Conservation (phyloP, 192 early-diverging fungal species). For the Linnemannia exigua region DNA sequence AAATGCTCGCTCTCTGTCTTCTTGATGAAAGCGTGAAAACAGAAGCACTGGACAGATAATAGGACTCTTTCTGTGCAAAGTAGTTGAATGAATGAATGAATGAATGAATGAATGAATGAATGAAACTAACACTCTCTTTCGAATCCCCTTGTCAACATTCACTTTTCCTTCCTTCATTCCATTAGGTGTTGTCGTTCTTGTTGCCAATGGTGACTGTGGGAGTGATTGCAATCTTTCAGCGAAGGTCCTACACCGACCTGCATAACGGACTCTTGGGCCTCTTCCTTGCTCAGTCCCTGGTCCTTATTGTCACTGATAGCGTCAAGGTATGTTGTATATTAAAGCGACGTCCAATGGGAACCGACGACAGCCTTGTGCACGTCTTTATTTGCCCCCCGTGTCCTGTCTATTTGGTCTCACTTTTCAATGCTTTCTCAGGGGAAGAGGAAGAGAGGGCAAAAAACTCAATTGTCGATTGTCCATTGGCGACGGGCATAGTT, state of each 20-base stretch:
- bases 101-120: too few relatives aligned
- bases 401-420: too few relatives aligned
- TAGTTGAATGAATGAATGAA: too few relatives aligned
- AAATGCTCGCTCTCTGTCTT: too few relatives aligned
- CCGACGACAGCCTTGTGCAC: too few relatives aligned
- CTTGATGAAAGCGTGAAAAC: too few relatives aligned
- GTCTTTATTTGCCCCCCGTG: too few relatives aligned
- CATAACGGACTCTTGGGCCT: conserved; percentile 61
- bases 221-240: conserved; percentile 43
- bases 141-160: too few relatives aligned
- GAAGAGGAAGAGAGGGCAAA: neutral
- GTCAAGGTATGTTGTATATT: conserved; percentile 56
- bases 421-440: too few relatives aligned
- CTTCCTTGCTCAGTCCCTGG: conserved; percentile 56
- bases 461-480: neutral
- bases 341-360: neutral
- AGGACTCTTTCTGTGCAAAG: too few relatives aligned
- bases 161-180: neutral
- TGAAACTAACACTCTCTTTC: neutral
- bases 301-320: conserved; percentile 64
- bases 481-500: neutral
- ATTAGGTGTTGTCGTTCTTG: conserved; percentile 48
- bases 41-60: too few relatives aligned
- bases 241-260: conserved; percentile 53
- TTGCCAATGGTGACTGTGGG: conserved; percentile 55